Base-by-base conservation (phyloP, 805 yeast species). In the Ogataea henricii region DNA sequence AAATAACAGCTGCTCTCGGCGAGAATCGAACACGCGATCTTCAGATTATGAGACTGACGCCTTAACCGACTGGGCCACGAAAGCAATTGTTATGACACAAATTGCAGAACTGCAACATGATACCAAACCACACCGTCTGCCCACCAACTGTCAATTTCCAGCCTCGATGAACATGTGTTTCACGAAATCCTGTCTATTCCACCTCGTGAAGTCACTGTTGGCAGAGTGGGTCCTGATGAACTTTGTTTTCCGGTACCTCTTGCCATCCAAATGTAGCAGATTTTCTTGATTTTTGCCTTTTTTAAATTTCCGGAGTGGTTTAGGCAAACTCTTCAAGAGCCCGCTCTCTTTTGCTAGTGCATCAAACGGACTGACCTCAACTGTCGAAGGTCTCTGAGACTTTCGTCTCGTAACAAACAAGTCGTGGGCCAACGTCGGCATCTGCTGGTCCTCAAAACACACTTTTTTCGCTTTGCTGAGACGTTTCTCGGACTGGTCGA, bases 11-110 rank as follows among this genome's bases (percentile, higher is more conserved):
- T 64, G 69, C 69, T 65, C 67, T 64, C 53, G 69, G 69, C 68
- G 70, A 65, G 70, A 63, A 52, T 65, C 68, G 70, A 65, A 65
- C 70, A 63, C 69, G 68, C 69, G 70, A 65, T 65, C 69, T 65
- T 65, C 68, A 64, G 68, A 65, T 65, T 65, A 65, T 65, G 68
- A 65, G 70, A 65, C 69, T 65, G 64, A 65, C 69, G 69, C 69
- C 67, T 64, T 65, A 65, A 63, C 68, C 69, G 60, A 59, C 69
- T 65, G 69, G 68, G 69, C 69, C 69, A 65, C 68, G 59, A 63
- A 58, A 65, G 68, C 69, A 46, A 26, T 29, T 37, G 33, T 33
- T 22, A 41, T 17, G 39, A 21, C 39, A 21, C 3, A 9, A 6
- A 4, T 13, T 3, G 3, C n/a, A 6, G 7, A 20, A 22, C 18